phyloP scores from a whole-genome alignment of 140 eudicot genomes.

The Cichorium intybus region DNA sequence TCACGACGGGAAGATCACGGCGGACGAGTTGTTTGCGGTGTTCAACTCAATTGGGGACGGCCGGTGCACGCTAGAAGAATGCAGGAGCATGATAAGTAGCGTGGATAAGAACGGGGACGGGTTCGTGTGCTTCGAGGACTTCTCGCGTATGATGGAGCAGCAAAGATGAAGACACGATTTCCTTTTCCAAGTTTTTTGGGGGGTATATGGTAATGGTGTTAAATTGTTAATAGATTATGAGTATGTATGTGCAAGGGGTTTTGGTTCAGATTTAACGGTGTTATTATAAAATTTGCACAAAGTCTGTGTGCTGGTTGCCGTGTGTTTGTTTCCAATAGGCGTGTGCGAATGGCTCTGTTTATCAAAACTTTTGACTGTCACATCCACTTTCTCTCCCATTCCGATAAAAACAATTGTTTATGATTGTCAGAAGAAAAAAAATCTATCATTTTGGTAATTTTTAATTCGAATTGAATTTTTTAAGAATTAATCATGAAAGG shows the following conservation, averaged over 20 bases:
- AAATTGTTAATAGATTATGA: slow-evolving; percentile 1
- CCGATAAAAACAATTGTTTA: neutral
- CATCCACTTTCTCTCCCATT: neutral
- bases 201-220: neutral
- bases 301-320: slow-evolving; percentile 4
- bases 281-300: neutral
- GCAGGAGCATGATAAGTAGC: slow-evolving; percentile 66
- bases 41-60: slow-evolving; percentile 52
- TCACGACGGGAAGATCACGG: slow-evolving; percentile 73
- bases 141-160: slow-evolving; percentile 63
- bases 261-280: neutral
- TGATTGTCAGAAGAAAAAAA: neutral
- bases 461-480: neutral
- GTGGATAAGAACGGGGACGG: slow-evolving; percentile 76
- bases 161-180: slow-evolving; percentile 29
- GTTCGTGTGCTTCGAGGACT: slow-evolving; percentile 82
- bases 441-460: neutral
- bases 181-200: neutral
- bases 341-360: neutral
- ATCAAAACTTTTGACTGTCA: neutral
- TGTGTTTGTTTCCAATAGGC: neutral
- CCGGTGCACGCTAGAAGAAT: slow-evolving; percentile 73
- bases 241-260: neutral
- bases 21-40: slow-evolving; percentile 57
- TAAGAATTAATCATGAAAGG: too few relatives aligned